Percentiles rank a stretch among this genome's conserved stretches.
phyloP scores from a whole-genome alignment of 805 yeast species.

The Soucietia sequanensis region DNA sequence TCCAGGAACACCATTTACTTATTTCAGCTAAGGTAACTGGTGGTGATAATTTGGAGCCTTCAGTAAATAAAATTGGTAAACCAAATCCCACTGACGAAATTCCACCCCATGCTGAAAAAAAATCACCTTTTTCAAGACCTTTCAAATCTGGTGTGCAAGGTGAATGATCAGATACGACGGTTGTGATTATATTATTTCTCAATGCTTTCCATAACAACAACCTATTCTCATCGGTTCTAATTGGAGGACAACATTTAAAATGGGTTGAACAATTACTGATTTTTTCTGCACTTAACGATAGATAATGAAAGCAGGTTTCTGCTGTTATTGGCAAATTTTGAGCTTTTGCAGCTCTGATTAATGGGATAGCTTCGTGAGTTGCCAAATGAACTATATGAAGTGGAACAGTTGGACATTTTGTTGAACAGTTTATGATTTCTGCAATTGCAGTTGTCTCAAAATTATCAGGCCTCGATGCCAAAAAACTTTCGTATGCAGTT shows the following conservation, averaged over 20 bases:
- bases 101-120: slow-evolving; percentile 95
- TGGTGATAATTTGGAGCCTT: slow-evolving; percentile 53
- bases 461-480: slow-evolving; percentile 84
- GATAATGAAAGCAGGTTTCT: slow-evolving; percentile 93
- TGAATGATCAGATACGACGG: slow-evolving; percentile 93
- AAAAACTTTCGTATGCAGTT: slow-evolving; percentile 64
- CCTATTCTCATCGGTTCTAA: slow-evolving; percentile 72
- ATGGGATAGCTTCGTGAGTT: slow-evolving; percentile 77
- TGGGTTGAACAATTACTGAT: slow-evolving; percentile 78
- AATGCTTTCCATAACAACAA: slow-evolving; percentile 77
- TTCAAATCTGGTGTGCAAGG: slow-evolving; percentile 94
- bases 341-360: slow-evolving; percentile 62
- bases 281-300: slow-evolving; percentile 72
- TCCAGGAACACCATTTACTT: slow-evolving; percentile 74
- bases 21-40: slow-evolving; percentile 60
- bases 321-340: slow-evolving; percentile 66
- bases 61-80: slow-evolving; percentile 76
- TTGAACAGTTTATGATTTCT: slow-evolving; percentile 63
- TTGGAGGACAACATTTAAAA: slow-evolving; percentile 95
- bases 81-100: slow-evolving; percentile 92
- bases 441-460: slow-evolving; percentile 85
- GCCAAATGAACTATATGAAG: slow-evolving; percentile 91
- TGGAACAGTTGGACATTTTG: slow-evolving; percentile 56
- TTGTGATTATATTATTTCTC: slow-evolving; percentile 59
- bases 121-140: slow-evolving; percentile 79